Evolutionary conservation across 23 red algal genomes (phyloP), one percentile per base, ranked within the genome.

Genomic region (Gracilaria domingensis): DNA sequence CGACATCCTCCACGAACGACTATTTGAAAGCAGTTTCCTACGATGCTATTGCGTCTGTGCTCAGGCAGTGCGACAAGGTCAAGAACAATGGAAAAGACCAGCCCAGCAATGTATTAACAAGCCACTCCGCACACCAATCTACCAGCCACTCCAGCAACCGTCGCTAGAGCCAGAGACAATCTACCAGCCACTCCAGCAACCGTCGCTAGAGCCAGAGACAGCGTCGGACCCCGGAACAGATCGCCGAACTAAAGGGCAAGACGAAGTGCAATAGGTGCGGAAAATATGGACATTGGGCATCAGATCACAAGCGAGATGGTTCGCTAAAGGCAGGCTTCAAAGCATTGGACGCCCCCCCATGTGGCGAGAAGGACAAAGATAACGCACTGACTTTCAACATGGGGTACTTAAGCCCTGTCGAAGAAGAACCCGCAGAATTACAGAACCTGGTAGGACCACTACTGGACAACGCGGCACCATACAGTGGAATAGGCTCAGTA

Each of bases 381-480:
- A 64, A 82, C 17, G 34, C 48, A 0, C 7, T 82, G 3, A 64
- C 7, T 4, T 82, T 82, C 34, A 48, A 66, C 37, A 64, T 82
- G 51, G 79, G n/a, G 32, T 2, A 56, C 21, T 86, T 23, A n/a
- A 21, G 6, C 8, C 8, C 26, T 48, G 6, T 29, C 7, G 8
- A 5, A 11, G 5, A 45, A 45, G 5, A 45, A 45, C 4, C 5
- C 42, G 5, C 5, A 45, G 42, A 11, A 45, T 45, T 45, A 4
- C 12, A 64, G 20, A 26, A 62, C n/a, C 5, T 50, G 4, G 18
- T 20, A 6, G 79, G 79, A 33, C 89, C 78, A 0, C 65, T 92
- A 5, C 12, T 92, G 18, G 79, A 92, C 66, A 65, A 75, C 44
- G 78, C 49, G 54, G 64, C 38, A 29, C 89, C 89, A 17, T 92